Evolutionary conservation across 257 asterid species (phyloP).

Genomic region (Primulina eburnea): DNA sequence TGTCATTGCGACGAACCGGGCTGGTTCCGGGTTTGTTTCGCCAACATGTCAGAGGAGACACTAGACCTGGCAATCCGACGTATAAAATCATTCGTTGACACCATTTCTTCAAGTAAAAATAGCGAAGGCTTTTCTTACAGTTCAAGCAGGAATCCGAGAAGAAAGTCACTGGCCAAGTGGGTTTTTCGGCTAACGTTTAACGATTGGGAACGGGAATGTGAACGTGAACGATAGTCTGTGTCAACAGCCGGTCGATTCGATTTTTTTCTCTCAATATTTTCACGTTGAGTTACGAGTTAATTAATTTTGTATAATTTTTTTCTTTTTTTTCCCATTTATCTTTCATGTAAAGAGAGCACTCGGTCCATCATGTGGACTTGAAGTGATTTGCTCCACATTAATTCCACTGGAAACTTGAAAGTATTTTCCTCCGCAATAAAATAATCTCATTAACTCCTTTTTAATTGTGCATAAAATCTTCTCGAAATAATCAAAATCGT

Average conservation of each 20-base stretch:
- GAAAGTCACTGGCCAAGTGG: constrained; percentile 58
- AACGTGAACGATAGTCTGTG: background rate
- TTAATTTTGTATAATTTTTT: constrained; percentile 8
- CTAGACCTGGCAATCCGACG: constrained; percentile 57
- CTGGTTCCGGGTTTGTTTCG: constrained; percentile 82
- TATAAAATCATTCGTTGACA: constrained; percentile 39
- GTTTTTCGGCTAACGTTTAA: constrained; percentile 69
- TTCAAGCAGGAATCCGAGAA: constrained; percentile 36
- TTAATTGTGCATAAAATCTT: background rate
- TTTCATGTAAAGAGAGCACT: constrained; percentile 46
- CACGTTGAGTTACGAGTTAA: constrained; percentile 30
- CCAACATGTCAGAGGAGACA: constrained; percentile 75
- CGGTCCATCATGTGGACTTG: constrained; percentile 67
- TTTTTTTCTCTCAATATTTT: constrained; percentile 30
- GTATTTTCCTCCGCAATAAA: background rate
- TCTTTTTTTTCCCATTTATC: background rate
- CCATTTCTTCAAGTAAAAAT: constrained; percentile 1
- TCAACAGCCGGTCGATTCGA: background rate
- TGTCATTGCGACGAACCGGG: constrained; percentile 85
- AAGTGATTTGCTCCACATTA: constrained; percentile 42
- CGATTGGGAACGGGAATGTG: constrained; percentile 40
- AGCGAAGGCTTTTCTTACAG: background rate
- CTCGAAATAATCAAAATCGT: background rate
- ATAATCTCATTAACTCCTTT: too few species aligned
- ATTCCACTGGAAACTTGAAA: background rate